Base-by-base conservation (phyloP, 352 stramenopile genomes). In the Phytopythium mirpurense region DNA sequence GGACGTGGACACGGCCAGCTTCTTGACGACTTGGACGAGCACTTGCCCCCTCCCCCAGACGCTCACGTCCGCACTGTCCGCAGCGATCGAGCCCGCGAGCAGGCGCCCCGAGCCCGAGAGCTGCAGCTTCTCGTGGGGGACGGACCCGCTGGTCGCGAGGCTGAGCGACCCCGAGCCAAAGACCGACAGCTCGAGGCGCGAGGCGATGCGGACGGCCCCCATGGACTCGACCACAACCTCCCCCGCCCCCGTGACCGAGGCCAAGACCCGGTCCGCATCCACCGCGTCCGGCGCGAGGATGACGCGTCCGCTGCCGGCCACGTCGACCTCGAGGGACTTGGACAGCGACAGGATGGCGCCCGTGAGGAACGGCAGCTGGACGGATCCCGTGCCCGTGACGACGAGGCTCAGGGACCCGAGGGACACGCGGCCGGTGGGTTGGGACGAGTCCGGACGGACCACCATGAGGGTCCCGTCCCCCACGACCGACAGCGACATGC, bases 31-130 rank as follows among this genome's bases (percentile, higher is more conserved):
- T 53, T 83, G 72, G 34, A 86, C 72, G 35, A 78, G 59, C 46
- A 74, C 56, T 23, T 79, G 59, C 14, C 72, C 70, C 26, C 64
- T 57, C 23, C 75, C 75, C 65, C 66, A 80, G 26, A 86, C 65
- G 23, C 76, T 62, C 21, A 77, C 70, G 15, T 57, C 60, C 21
- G 72, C 70, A 18, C 62, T 59, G 14, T 54, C 50, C 1, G 70
- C 68, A 8, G 74, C 50, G 32, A 86, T 65, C 44, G 72, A 83
- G 26, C 75, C 72, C 27, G 63, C 63, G 57, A 75, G 65, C 26
- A 83, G 56, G 18, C 72, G 54, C 18, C 75, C 78, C 26, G 74
- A 63, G 10, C 78, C 78, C 7, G 74, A 70, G 43, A 86, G 26
- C 48, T 64, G 70, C 36, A 88, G 27, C 32, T 68, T 74, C 59